phyloP scores from a whole-genome alignment of 2,329 filamentous ascomycete species.

The Mollisiaceae sp. region DNA sequence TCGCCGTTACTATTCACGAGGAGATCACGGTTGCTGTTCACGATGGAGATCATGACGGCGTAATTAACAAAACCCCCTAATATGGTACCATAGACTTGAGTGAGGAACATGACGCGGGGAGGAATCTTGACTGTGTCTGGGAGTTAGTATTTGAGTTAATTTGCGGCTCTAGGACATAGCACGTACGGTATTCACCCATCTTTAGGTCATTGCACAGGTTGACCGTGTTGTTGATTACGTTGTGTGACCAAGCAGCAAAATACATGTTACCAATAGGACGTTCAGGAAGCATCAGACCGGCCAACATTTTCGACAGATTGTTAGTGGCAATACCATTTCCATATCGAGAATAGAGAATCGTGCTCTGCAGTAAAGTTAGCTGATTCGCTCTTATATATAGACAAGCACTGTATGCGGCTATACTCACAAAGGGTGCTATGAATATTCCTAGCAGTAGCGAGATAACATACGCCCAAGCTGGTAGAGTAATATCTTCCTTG shows the following conservation, averaged over 20 bases:
- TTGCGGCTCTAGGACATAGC: background rate
- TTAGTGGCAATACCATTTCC: slow-evolving; percentile 64
- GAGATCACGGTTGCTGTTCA: slow-evolving; percentile 49
- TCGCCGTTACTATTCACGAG: slow-evolving; percentile 49
- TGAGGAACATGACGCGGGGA: slow-evolving; percentile 50
- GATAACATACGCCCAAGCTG: slow-evolving; percentile 51
- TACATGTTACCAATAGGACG: slow-evolving; percentile 50
- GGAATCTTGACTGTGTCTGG: slow-evolving; percentile 52
- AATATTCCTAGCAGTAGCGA: slow-evolving; percentile 44
- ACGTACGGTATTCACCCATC: slow-evolving; percentile 61
- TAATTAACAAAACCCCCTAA: slow-evolving; percentile 53
- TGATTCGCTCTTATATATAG: background rate
- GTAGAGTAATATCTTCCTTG: slow-evolving; percentile 44
- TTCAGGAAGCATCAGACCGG: slow-evolving; percentile 52
- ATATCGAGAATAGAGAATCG: slow-evolving; percentile 55
- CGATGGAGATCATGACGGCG: slow-evolving; percentile 52
- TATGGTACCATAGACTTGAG: slow-evolving; percentile 50
- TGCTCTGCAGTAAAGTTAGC: slow-evolving; percentile 47
- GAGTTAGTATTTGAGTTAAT: slow-evolving; percentile 31
- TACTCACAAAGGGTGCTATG: slow-evolving; percentile 56
- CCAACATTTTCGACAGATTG: slow-evolving; percentile 59
- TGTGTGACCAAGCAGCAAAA: slow-evolving; percentile 62
- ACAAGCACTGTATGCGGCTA: background rate
- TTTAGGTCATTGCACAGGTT: slow-evolving; percentile 59
- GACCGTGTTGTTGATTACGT: slow-evolving; percentile 56